A percentile compares a stretch with the other conserved stretches of the same genome.
These are phyloP conservation scores for Cucurbita ficifolia DNA, from an alignment of 306 rosid species.

Conservation along the genomic window DNA sequence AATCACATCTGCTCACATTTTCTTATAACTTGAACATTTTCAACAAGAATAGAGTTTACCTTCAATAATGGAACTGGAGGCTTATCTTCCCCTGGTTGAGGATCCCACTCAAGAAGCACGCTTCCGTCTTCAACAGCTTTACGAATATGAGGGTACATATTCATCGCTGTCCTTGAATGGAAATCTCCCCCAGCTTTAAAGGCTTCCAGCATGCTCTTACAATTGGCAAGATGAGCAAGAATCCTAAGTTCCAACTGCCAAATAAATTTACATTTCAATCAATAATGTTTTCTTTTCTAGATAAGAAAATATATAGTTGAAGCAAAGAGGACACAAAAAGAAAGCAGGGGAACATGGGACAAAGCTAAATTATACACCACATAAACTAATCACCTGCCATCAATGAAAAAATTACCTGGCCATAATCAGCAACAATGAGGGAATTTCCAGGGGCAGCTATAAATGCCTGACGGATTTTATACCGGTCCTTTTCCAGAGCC, in stretches of 20 bases:
- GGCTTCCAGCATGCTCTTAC: conserved; percentile 93
- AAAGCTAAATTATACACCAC: background rate
- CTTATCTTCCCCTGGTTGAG: conserved; percentile 83
- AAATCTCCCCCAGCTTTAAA: conserved; percentile 96
- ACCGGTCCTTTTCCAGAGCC: conserved; percentile 91
- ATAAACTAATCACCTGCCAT: background rate
- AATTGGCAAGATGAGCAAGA: conserved; percentile 88
- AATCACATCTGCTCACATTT: background rate
- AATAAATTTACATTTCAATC: conserved; percentile 17
- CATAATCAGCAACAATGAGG: conserved; percentile 92
- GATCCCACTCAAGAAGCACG: conserved; percentile 94
- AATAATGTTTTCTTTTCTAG: background rate
- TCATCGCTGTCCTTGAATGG: conserved; percentile 97
- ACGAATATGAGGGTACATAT: conserved; percentile 87
- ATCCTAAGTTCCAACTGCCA: conserved; percentile 91
- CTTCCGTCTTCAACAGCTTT: conserved; percentile 56
- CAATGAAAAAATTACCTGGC: conserved; percentile 45
- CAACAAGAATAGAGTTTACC: conserved; percentile 27
- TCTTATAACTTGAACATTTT: background rate
- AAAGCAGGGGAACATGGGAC: background rate
- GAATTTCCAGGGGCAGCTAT: conserved; percentile 85
- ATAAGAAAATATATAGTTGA: background rate
- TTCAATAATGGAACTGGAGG: conserved; percentile 91
- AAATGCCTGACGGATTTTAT: conserved; percentile 92
- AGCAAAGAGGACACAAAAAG: background rate